Evolutionary conservation across 805 yeast species (phyloP).

Genomic region (Candida glaebosa): DNA sequence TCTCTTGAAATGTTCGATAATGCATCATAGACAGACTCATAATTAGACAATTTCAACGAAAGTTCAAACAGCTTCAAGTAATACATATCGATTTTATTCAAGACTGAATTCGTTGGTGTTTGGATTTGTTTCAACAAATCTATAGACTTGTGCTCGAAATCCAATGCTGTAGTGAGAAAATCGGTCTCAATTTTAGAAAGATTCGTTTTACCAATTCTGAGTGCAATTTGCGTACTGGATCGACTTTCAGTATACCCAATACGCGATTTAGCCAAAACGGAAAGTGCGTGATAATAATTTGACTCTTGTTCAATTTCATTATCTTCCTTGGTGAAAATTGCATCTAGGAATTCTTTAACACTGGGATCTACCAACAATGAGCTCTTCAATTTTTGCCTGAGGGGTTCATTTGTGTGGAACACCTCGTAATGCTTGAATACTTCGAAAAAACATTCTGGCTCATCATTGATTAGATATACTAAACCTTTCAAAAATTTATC

Average conservation of each 20-base stretch:
- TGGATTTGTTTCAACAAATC: conserved; percentile 12
- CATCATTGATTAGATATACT: conserved; percentile 27
- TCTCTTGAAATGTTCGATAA: conserved; percentile 14
- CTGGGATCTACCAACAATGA: conserved; percentile 13
- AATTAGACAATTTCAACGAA: conserved; percentile 19
- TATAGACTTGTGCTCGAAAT: conserved; percentile 26
- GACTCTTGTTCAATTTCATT: conserved; percentile 15
- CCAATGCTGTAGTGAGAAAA: conserved; percentile 17
- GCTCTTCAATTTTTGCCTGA: conserved; percentile 11
- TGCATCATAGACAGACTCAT: conserved; percentile 17
- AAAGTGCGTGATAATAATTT: conserved; percentile 28
- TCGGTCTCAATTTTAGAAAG: conserved; percentile 10
- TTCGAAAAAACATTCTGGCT: conserved; percentile 19
- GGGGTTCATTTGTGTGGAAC: conserved; percentile 12
- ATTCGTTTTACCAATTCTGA: conserved; percentile 1
- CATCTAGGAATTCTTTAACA: conserved; percentile 19
- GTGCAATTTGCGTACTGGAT: conserved; percentile 7
- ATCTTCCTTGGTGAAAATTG: conserved; percentile 14
- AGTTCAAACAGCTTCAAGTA: conserved; percentile 23
- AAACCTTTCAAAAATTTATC: conserved; percentile 33
- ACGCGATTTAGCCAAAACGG: conserved; percentile 21
- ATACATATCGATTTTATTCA: conserved; percentile 12
- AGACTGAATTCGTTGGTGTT: too few relatives aligned
- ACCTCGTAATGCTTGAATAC: conserved; percentile 20
- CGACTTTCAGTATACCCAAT: conserved; percentile 6